Evolutionary conservation across 2,329 filamentous ascomycete genomes (phyloP), one percentile per base, ranked within the genome.

Genomic region (Laburnicola sp.): DNA sequence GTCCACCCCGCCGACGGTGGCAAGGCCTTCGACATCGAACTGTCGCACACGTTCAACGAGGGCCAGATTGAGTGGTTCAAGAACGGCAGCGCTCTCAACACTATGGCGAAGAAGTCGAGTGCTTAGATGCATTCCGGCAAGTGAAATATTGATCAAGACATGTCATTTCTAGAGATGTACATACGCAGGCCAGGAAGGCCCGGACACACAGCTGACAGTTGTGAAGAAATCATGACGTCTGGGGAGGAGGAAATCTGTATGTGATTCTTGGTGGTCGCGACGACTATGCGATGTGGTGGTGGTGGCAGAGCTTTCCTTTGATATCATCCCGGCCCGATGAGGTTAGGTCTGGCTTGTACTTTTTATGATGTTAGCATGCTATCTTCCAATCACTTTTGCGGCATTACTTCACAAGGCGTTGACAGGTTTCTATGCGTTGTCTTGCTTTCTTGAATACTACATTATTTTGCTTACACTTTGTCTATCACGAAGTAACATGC

Each of bases 11-110:
- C 91, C 80, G 84, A 94, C 64, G 92, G 92, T 62, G 66, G 69
- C 69, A 76, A 85, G 75, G 50, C 86, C 25, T 97, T 90, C 77
- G 88, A 97, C 60, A 73, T 96, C 66, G 82, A 89, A 78, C 86
- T 99, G 66, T 83, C 83, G 63, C 94, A 99, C 81, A 99, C 94
- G 61, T 99, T 96, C 87, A 99, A 99, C 83, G 91, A 91, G 75
- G 86, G 89, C 65, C 94, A 99, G 82, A 88, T 99, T 58, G 88
- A 97, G 80, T 99, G 94, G 94, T 99, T 99, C 85, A 92, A 91
- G 84, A 95, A 97, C 76, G 94, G 94, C 63, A 92, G 87, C 71
- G 94, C 94, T 49, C 83, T 99, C 63, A 99, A 99, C 86, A 97
- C 92, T 67, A 99, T 99, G 93, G 92, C 93, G 64, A 95, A 94